Conservation (phyloP, 75 land plant species). For the Gnetum montanum region DNA sequence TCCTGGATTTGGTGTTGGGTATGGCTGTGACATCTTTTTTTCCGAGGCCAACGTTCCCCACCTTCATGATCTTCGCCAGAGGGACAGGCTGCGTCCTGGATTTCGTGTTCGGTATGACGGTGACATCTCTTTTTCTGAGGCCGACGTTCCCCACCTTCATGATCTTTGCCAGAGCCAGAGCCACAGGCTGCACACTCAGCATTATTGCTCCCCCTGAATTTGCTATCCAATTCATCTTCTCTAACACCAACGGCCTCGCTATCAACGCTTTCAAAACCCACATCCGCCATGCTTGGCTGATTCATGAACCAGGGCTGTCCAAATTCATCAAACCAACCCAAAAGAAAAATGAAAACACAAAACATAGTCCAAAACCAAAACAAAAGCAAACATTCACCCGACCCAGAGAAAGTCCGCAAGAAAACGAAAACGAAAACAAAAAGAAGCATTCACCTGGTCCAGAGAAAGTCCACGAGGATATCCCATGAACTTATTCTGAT, state of each 20-base stretch:
- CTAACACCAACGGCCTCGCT: constrained; percentile 11
- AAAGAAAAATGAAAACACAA: neutral
- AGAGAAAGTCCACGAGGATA: constrained; percentile 18
- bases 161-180: constrained; percentile 56
- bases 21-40: constrained; percentile 89
- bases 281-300: constrained; percentile 21
- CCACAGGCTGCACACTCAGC: constrained; percentile 53
- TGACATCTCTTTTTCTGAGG: constrained; percentile 85
- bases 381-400: too few relatives aligned
- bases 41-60: constrained; percentile 43
- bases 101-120: constrained; percentile 84
- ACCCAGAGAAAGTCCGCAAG: neutral
- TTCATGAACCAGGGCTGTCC: neutral
- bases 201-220: constrained; percentile 72
- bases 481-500: constrained; percentile 3
- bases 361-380: neutral
- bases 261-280: constrained; percentile 11
- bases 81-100: too few relatives aligned
- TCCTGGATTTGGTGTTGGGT: constrained; percentile 91
- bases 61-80: constrained; percentile 62
- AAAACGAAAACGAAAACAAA: too few relatives aligned
- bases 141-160: constrained; percentile 44
- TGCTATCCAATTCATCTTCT: constrained; percentile 59
- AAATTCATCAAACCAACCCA: neutral
- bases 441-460: constrained; percentile 19